Conservation (phyloP, 2,329 filamentous ascomycete genomes). For the Aspergillus phoenicis region DNA sequence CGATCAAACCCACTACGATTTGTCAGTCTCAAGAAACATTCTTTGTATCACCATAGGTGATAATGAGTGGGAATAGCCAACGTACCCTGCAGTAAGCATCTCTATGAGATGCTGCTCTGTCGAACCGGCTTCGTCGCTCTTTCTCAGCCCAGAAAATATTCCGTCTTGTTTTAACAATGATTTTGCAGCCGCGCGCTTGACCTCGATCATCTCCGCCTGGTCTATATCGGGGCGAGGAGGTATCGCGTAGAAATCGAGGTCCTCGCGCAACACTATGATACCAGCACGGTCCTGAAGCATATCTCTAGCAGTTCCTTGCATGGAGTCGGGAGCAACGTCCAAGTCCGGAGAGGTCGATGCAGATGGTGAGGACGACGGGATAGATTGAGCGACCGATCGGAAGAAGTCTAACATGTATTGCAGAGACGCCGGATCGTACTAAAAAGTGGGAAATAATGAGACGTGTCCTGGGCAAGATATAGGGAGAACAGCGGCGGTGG, state of each 20-base stretch:
- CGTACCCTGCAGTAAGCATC: slow-evolving; percentile 97
- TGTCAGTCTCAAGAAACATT: slow-evolving; percentile 19
- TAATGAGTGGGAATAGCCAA: slow-evolving; percentile 18
- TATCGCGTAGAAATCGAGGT: slow-evolving; percentile 96
- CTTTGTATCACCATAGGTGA: not conserved
- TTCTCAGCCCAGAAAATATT: slow-evolving; percentile 92
- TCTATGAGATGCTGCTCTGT: slow-evolving; percentile 98
- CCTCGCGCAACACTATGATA: slow-evolving; percentile 94
- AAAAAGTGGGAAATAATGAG: slow-evolving; percentile 36
- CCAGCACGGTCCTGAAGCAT: slow-evolving; percentile 86
- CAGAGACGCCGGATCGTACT: slow-evolving; percentile 96
- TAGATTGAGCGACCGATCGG: slow-evolving; percentile 92
- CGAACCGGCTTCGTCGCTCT: slow-evolving; percentile 92
- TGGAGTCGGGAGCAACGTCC: slow-evolving; percentile 71
- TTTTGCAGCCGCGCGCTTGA: slow-evolving; percentile 87
- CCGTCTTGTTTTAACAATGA: slow-evolving; percentile 87
- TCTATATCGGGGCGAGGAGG: slow-evolving; percentile 82
- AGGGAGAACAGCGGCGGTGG: not conserved
- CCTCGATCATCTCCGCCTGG: slow-evolving; percentile 88
- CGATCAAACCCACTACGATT: slow-evolving; percentile 83
- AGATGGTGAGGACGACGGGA: slow-evolving; percentile 67
- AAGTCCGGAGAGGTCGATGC: slow-evolving; percentile 62
- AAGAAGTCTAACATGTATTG: slow-evolving; percentile 99
- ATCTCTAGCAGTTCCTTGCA: slow-evolving; percentile 70
- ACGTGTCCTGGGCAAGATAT: not conserved